These are phyloP conservation scores for Ligustrum vulgare DNA, from an alignment of 257 asterid species.

Conservation along the genomic window DNA sequence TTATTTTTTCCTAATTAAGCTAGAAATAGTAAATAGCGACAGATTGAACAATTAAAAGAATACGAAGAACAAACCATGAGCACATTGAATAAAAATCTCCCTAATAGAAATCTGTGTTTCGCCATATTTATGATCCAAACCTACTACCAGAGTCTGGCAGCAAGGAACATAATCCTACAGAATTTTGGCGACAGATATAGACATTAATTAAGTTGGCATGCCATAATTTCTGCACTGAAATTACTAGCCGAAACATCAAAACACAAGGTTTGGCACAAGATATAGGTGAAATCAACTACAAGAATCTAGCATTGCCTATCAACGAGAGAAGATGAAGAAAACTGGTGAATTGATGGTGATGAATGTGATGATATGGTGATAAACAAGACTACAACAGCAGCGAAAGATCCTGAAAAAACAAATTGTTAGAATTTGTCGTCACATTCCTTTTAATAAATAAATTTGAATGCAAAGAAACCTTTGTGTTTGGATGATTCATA, in stretches of 20 bases:
- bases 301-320: not conserved
- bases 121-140: not conserved
- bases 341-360: not conserved
- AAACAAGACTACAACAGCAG: not conserved
- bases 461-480: slow-evolving; percentile 1
- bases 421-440: not conserved
- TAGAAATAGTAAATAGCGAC: not conserved
- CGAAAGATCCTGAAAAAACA: slow-evolving; percentile 8
- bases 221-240: not conserved
- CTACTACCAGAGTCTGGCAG: too few relatives aligned
- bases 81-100: not conserved
- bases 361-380: not conserved
- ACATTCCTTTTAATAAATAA: not conserved
- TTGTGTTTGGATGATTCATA: not conserved
- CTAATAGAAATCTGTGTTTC: not conserved
- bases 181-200: not conserved
- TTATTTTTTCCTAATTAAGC: not conserved
- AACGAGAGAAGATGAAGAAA: not conserved
- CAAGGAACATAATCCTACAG: not conserved
- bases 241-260: not conserved
- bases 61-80: not conserved
- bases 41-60: not conserved
- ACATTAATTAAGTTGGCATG: not conserved
- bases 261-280: not conserved
- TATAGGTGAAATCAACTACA: not conserved